Base-by-base conservation (phyloP, 371 early-diverging fungal species). In the Nosema muscidifuracis region DNA sequence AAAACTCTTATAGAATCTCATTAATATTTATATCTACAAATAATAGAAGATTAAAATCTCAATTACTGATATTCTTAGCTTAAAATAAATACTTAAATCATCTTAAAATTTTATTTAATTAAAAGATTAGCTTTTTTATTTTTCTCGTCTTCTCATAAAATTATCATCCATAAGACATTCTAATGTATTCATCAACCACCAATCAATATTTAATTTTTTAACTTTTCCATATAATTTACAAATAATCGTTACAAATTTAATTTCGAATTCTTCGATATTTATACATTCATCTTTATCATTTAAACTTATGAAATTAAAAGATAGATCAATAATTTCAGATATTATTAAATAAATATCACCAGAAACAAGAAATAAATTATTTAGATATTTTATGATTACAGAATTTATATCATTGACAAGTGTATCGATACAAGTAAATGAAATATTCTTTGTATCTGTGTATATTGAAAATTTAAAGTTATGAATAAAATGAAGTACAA, bases 381-480 rank as follows among this genome's bases (percentile, higher is more conserved):
- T 24, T 31, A 36, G 18, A 73, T 51, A 40, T 33, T 67, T 12
- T 50, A 22, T 36, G 43, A 40, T 47, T 7, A 40, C 24, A 16
- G 24, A 44, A 30, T 65, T 44, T 18, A 64, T 18, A 9, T 72
- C 73, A 31, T 9, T 15, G 1, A 43, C 18, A 28, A 43, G 36
- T 4, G 15, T 34, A 3, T 33, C 51, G 4, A 44, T 6, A 33
- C 26, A 6, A 31, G 16, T 33, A n/a, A 40, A 13, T 2, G 3
- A 1, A 43, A 57, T 60, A 2, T 26, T 43, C 0, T 38, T 36
- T 53, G 43, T 47, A 30, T 60, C 47, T 9, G 57, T 43, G 16
- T 44, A 43, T 24, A 55, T 67, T 0, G 42, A 26, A 63, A 57
- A 58, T 20, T 58, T 66, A 30, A 73, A 53, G 20, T 55, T 56